Conservation (phyloP, 2,329 filamentous ascomycete genomes). For the Fusarium sp. region DNA sequence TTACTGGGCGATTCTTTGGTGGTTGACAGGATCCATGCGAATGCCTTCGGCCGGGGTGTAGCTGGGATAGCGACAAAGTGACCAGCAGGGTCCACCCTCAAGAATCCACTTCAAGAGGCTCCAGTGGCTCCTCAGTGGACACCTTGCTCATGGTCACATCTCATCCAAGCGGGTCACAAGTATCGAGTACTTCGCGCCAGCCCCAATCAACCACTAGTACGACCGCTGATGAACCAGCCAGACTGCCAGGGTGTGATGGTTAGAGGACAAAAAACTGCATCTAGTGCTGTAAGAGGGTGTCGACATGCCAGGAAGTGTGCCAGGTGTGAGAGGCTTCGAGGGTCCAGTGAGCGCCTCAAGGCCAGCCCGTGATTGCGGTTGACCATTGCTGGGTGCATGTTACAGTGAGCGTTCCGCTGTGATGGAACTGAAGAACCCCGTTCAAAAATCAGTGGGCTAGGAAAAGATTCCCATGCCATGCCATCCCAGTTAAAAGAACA, state of each 20-base stretch:
- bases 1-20: conserved; percentile 44
- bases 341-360: conserved; percentile 22
- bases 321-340: conserved; percentile 17
- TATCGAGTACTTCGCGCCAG: conserved; percentile 45
- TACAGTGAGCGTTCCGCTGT: conserved; percentile 26
- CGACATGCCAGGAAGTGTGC: conserved; percentile 34
- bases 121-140: conserved; percentile 37
- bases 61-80: conserved; percentile 43
- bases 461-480: conserved; percentile 30
- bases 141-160: conserved; percentile 34
- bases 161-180: conserved; percentile 39
- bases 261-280: conserved; percentile 30
- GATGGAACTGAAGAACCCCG: conserved; percentile 36
- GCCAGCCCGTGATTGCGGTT: conserved; percentile 19
- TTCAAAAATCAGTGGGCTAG: conserved; percentile 35
- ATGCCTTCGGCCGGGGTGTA: conserved; percentile 35
- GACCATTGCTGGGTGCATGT: conserved; percentile 22
- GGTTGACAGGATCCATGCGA: conserved; percentile 3
- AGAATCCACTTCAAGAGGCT: conserved; percentile 31
- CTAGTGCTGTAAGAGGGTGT: conserved; percentile 40
- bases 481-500: conserved; percentile 27
- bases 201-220: conserved; percentile 45
- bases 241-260: conserved; percentile 37
- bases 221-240: conserved; percentile 49
- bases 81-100: conserved; percentile 38